These are phyloP conservation scores for Helianthus tuberosus DNA, from an alignment of 129 eudicot species.

Conservation along the genomic window DNA sequence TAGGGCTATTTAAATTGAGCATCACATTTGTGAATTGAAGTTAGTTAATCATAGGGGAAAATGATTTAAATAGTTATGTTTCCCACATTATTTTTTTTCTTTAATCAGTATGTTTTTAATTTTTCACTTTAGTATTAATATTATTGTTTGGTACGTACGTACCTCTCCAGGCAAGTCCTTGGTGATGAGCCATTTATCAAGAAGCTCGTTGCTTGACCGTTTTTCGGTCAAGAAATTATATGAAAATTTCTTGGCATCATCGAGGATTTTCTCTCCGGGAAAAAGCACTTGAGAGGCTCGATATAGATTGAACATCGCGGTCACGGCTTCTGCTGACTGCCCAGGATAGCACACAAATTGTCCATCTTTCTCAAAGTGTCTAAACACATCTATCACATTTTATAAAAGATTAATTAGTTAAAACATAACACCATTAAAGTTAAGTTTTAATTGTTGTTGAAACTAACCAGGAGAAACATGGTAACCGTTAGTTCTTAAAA, in stretches of 20 bases:
- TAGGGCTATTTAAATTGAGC: no score
- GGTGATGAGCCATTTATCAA: constrained; percentile 15
- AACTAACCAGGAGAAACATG: constrained; percentile 16
- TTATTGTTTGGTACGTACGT: not conserved
- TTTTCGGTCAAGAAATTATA: not conserved
- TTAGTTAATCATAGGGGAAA: no score
- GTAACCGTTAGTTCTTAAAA: constrained; percentile 17
- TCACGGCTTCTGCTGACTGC: not conserved
- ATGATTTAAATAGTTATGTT: no score
- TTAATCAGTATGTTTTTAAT: no score
- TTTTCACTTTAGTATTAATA: no score
- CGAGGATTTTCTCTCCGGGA: constrained; percentile 12
- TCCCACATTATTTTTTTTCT: no score
- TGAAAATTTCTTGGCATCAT: not conserved
- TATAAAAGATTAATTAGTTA: not conserved
- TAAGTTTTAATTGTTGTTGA: not conserved
- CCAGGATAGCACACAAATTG: not conserved
- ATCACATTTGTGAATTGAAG: no score
- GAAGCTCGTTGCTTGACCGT: constrained; percentile 12
- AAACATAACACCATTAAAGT: no score
- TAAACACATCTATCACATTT: constrained; percentile 9
- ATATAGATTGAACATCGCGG: constrained; percentile 14
- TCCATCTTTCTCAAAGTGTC: constrained; percentile 12
- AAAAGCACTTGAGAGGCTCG: constrained; percentile 17
- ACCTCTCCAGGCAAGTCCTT: constrained; percentile 25